A percentile compares a stretch with the other conserved stretches of the same genome.
phyloP scores from a whole-genome alignment of 2,329 filamentous ascomycete genomes.

The Rhinocladiella similis region DNA sequence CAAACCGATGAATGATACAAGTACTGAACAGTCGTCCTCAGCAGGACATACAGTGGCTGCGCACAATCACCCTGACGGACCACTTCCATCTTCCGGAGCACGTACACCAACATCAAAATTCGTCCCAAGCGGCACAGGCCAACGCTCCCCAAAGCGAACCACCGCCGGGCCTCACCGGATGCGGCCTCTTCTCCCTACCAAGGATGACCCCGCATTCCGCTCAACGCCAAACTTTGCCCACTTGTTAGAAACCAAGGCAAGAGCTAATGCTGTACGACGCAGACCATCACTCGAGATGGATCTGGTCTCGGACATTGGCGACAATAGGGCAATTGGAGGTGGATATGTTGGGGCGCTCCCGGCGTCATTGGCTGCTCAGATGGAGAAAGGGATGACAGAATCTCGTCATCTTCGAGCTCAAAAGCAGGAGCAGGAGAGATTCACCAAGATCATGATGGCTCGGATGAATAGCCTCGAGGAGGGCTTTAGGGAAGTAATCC shows the following conservation, averaged over 20 bases:
- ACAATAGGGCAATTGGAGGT: slow-evolving; percentile 60
- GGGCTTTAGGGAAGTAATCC: slow-evolving; percentile 82
- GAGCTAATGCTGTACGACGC: slow-evolving; percentile 35
- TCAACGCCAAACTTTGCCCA: slow-evolving; percentile 58
- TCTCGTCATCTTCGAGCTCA: slow-evolving; percentile 51
- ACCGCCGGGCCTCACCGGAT: slow-evolving; percentile 45
- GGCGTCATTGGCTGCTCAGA: slow-evolving; percentile 77
- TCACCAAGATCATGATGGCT: slow-evolving; percentile 76
- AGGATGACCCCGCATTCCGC: slow-evolving; percentile 49
- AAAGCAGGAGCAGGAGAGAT: slow-evolving; percentile 62
- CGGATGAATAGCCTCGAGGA: slow-evolving; percentile 93
- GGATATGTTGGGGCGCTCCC: slow-evolving; percentile 64
- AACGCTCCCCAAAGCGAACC: slow-evolving; percentile 46
- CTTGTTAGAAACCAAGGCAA: slow-evolving; percentile 50
- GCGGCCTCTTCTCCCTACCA: slow-evolving; percentile 57
- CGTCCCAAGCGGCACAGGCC: slow-evolving; percentile 29
- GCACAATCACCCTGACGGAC: slow-evolving; percentile 3
- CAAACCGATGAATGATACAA: slow-evolving; percentile 59
- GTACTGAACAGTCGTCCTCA: slow-evolving; percentile 20
- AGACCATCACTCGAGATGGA: slow-evolving; percentile 70
- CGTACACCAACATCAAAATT: slow-evolving; percentile 28
- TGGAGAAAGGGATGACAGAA: slow-evolving; percentile 70
- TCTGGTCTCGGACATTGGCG: slow-evolving; percentile 70
- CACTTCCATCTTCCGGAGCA: slow-evolving; percentile 29
- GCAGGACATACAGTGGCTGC: slow-evolving; percentile 3